phyloP scores from a whole-genome alignment of 169 alveolate genomes.

The Plasmodium blacklocki region DNA sequence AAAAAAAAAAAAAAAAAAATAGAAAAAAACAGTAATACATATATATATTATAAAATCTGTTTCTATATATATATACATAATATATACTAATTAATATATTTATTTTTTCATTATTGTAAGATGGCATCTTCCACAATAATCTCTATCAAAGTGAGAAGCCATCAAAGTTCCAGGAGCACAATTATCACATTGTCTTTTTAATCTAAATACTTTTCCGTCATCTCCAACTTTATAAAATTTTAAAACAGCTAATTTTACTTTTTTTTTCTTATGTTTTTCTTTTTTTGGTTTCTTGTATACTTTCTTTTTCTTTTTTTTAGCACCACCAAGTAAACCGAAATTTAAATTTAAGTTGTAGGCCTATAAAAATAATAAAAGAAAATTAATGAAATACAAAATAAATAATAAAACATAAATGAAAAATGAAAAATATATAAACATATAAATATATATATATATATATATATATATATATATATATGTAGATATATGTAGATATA shows the following conservation, averaged over 20 bases:
- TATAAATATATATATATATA: neutral
- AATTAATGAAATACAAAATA: neutral
- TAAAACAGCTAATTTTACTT: slow-evolving; percentile 97
- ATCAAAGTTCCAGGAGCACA: slow-evolving; percentile 98
- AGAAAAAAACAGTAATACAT: slow-evolving; percentile 2
- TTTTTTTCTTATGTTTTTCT: slow-evolving; percentile 97
- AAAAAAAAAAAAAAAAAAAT: slow-evolving; percentile 1
- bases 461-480: neutral
- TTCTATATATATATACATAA: neutral
- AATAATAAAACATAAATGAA: neutral
- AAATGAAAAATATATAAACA: neutral
- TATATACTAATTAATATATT: slow-evolving; percentile 18
- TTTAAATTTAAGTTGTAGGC: slow-evolving; percentile 58
- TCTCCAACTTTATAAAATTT: slow-evolving; percentile 97
- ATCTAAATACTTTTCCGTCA: slow-evolving; percentile 94
- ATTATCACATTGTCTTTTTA: slow-evolving; percentile 96
- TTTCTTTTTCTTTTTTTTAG: slow-evolving; percentile 95
- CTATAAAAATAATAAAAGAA: slow-evolving; percentile 1
- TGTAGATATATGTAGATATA: neutral
- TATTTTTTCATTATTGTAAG: slow-evolving; percentile 90
- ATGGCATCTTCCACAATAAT: slow-evolving; percentile 98
- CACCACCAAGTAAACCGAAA: slow-evolving; percentile 89
- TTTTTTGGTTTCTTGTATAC: slow-evolving; percentile 95
- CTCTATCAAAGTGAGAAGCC: slow-evolving; percentile 99
- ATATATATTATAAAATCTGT: neutral